These are phyloP conservation scores for Fusarium chuoi DNA, from an alignment of 2,329 filamentous ascomycete species.

Conservation along the genomic window DNA sequence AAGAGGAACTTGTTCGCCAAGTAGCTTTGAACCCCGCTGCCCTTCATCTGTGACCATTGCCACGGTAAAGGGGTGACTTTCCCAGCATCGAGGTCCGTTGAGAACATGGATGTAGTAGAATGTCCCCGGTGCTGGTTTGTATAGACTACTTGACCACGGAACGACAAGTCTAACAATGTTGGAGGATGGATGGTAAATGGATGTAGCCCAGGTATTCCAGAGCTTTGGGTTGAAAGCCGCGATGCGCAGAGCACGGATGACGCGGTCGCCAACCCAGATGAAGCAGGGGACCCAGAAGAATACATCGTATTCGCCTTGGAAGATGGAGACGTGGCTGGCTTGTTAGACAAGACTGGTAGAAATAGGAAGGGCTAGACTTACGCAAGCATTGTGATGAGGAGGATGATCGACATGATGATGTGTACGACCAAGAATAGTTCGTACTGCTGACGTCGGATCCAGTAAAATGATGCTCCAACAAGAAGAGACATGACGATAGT, in stretches of 20 bases:
- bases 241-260: slow-evolving; percentile 56
- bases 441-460: slow-evolving; percentile 63
- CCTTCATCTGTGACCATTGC: slow-evolving; percentile 44
- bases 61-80: slow-evolving; percentile 63
- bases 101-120: slow-evolving; percentile 59
- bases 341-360: not conserved
- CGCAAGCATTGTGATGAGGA: slow-evolving; percentile 63
- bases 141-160: slow-evolving; percentile 49
- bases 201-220: slow-evolving; percentile 50
- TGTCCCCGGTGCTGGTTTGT: slow-evolving; percentile 52
- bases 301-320: slow-evolving; percentile 58
- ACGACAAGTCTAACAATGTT: slow-evolving; percentile 56
- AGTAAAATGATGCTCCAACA: slow-evolving; percentile 60
- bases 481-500: slow-evolving; percentile 58
- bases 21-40: slow-evolving; percentile 25
- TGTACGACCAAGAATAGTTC: slow-evolving; percentile 62
- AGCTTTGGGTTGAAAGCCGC: slow-evolving; percentile 52
- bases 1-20: slow-evolving; percentile 48
- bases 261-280: slow-evolving; percentile 62
- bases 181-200: slow-evolving; percentile 50
- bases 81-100: slow-evolving; percentile 55
- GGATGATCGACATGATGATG: slow-evolving; percentile 61
- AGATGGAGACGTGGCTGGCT: slow-evolving; percentile 61
- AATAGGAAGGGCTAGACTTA: slow-evolving; percentile 44
- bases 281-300: slow-evolving; percentile 61